phyloP scores from a whole-genome alignment of 2,329 filamentous ascomycete genomes.

The Bipolaris gigantea region DNA sequence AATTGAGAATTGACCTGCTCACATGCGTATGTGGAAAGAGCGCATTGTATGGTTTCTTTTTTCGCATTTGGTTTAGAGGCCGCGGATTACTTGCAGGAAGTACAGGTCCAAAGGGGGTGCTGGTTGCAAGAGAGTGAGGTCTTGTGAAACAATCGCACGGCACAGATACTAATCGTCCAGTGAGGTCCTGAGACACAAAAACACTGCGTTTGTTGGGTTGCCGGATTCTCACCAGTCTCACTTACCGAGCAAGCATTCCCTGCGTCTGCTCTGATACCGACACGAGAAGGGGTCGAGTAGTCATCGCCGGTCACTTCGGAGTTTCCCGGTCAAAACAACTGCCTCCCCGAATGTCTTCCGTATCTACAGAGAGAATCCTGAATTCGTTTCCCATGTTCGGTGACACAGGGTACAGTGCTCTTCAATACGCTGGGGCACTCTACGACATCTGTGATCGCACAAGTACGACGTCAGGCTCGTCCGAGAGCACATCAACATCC shows the following conservation, averaged over 20 bases:
- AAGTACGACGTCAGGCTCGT: conserved; percentile 21
- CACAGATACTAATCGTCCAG: background rate
- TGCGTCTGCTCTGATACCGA: background rate
- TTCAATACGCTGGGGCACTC: conserved; percentile 35
- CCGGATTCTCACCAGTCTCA: conserved; percentile 26
- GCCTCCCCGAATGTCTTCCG: conserved; percentile 12
- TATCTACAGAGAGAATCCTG: conserved; percentile 25
- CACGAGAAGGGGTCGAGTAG: background rate
- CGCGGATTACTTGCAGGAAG: no score
- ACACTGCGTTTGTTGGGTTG: conserved; percentile 26
- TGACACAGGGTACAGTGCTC: conserved; percentile 38
- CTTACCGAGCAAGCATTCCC: conserved; percentile 18
- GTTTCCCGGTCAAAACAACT: no score
- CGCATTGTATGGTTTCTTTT: no score
- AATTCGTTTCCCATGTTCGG: conserved; percentile 39
- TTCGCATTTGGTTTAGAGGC: no score
- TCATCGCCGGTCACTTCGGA: background rate
- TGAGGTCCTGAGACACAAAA: conserved; percentile 21
- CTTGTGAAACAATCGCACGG: background rate
- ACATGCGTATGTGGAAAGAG: no score
- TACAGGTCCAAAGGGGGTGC: background rate
- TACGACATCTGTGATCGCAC: conserved; percentile 19
- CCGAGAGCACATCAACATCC: conserved; percentile 24
- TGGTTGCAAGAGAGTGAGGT: conserved; percentile 9
- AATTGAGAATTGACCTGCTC: no score